Evolutionary conservation across 192 early-diverging fungal genomes (phyloP), one percentile per base, ranked within the genome.

Genomic region (Linnemannia exigua): DNA sequence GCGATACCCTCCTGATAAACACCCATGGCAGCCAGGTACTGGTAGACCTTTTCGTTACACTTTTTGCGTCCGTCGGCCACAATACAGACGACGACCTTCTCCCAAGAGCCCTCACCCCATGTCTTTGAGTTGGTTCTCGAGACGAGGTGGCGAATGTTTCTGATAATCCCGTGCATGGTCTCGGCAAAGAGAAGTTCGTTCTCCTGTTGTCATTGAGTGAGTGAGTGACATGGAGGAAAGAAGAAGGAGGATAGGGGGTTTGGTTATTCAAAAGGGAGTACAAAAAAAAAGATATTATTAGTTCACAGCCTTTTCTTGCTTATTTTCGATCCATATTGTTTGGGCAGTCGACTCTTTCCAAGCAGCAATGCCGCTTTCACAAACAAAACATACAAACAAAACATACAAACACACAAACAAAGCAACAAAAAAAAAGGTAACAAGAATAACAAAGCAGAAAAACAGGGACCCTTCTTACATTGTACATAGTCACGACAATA

Each of bases 401-500:
- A 76, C 79, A 72, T 17, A 79, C 47, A 16, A n/a, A n/a, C n/a
- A 44, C 41, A 58, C 1, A 15, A 8, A 50, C 16, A 22, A 70
- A 81, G 41, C 14, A 76, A 76, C n/a, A 76, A 72, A 28, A 66
- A 81, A 70, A 70, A 54, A 75, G 63, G 58, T 46, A 70, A 3
- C 28, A 25, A 28, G 6, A 19, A 20, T 2, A 48, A 22, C n/a
- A 5, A 31, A 44, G 17, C 15, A 8, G 3, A 41, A 47, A 46
- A 38, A n/a, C n/a, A 17, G 3, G 46, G 38, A 15, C 35, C 19
- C 61, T 48, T 3, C 38, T 87, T 88, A 90, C 91, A 66, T 93
- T 93, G 80, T 91, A 94, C 95, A 96, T 96, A 52, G 95, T 96
- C 5, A 93, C 75, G 52, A 96, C 95, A 48, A 95, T 91, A 44